Evolutionary conservation across 768 basidiomycete genomes (phyloP), one percentile per base, ranked within the genome.

Genomic region (Rhizopogon vesiculosus): DNA sequence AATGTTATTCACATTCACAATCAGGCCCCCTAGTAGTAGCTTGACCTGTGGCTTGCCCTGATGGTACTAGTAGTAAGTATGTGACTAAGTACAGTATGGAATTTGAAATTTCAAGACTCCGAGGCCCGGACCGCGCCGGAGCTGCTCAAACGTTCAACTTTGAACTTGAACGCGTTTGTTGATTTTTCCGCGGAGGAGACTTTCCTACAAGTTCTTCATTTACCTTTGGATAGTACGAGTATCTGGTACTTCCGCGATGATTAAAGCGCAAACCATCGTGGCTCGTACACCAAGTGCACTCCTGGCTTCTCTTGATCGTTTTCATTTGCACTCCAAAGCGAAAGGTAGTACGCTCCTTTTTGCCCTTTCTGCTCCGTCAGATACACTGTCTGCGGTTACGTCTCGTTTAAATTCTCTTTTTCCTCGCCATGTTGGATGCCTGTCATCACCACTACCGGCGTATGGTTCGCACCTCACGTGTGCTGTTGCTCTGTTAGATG

Each of bases 1-100:
- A 49, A 87, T 85, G 44, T 62, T 76, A 61, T 87, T 77, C 50
- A 90, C 86, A 63, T 88, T 89, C 77, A 90, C 83, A 60, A 79
- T 2, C 25, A 25, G 25, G 2, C 22, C 22, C 22, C 22, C 25
- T 25, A 25, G 25, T 25, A 25, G 25, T 25, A 25, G 25, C 25
- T 25, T 0, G 0, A 25, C 25, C 25, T 25, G 25, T 25, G 25
- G 3, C 3, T 25, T 25, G 25, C 25, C 25, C 25, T 25, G 25
- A 25, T 4, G 25, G 4, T 25, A 25, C 22, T 22, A 22, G 22
- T 5, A 25, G 25, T 25, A 3, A 25, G 25, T 25, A 25, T 25
- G 25, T 25, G 25, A 25, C 3, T 25, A 25, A 25, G 25, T 25
- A 25, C 25, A 3, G 25, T 25, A 25, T 25, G 25, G 4, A 25